Base-by-base conservation (phyloP, 2,329 filamentous ascomycete species). In the Hansfordia pulvinata region DNA sequence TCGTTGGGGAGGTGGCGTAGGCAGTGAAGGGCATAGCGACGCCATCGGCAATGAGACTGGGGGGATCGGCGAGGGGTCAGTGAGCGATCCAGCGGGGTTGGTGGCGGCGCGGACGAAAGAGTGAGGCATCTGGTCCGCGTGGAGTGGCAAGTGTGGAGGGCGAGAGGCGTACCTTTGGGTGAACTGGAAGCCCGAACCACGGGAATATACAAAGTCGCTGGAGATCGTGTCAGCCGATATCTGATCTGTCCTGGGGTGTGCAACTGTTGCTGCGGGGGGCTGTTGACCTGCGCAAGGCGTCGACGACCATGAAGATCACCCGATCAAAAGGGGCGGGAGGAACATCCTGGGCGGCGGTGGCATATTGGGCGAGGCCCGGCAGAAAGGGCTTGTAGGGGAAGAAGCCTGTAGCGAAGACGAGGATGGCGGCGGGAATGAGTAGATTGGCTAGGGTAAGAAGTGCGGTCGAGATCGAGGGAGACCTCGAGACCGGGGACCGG, bases 361-460 rank as follows among this genome's bases (percentile, higher is more conserved):
- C 65, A 51, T 76, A 80, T 35, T 67, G 59, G 8, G 90, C 86
- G 24, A 93, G 59, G 4, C 90, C 90, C 8, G 86, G 75, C 25
- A 98, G 64, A 38, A 93, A 79, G 3, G 90, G 85, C 47, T 98
- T 98, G 56, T 96, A 94, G 6, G 90, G 90, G 46, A 98, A 98
- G 64, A 98, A 98, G 10, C 90, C 88, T 17, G 74, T 71, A 15
- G 82, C 86, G 51, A 96, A 96, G 36, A 78, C 54, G 28, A 79
- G 40, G 36, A 86, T 71, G 24, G 84, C 76, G 29, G 79, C 46
- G 3, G 82, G 80, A 23, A 93, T 72, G 33, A 93, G 54, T 17
- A 85, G 30, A 51, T 94, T 93, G 43, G 83, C 77, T 36, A 71
- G 53, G 27, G 67, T 47, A 33, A 85, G 68, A 35, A 68, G 46